Base-by-base conservation (phyloP, 1,139 yeast genomes). In the Taiozyma sp. region DNA sequence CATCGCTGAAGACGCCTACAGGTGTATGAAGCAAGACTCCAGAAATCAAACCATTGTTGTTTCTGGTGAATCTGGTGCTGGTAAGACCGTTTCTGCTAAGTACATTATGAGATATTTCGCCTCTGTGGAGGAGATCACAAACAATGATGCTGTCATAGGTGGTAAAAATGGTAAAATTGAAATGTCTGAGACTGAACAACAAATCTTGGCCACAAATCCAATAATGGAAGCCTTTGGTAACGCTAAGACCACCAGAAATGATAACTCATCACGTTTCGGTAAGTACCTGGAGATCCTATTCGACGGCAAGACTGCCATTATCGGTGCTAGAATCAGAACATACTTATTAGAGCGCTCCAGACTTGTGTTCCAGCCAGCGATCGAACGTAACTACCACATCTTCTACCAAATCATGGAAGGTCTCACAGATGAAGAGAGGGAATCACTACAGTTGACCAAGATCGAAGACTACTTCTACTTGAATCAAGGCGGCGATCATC, bases 221-320 rank as follows among this genome's bases (percentile, higher is more conserved):
- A 93, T 93, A 61, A 91, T 93, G 95, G 99, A 93, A 72, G 96
- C 98, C 1, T 93, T 93, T 69, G 99, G 99, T 77, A 93, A 93
- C 68, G 98, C 99, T 14, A 93, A 93, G 69, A 93, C 99, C 4
- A 91, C 96, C 4, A 83, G 99, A 74, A 93, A 93, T 67, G 98
- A 93, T 70, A 93, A 93, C 70, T 93, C 98, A 42, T 92, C 98
- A 22, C 84, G 99, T 68, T 93, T 93, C 67, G 99, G 99, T 66
- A 93, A 93, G 70, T 93, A 93, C 67, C 77, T 93, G 65, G 98
- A 93, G 70, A 93, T 93, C 60, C 74, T 90, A 60, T 93, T 93
- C 66, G 87, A 91, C 69, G 70, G 78, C 40, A 67, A 79, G 32
- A 82, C 87, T 14, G 81, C 89, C 46, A 93, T 93, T 64, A 86